phyloP scores from a whole-genome alignment of 73 alveolate genomes.

The Paramecium caudatum region DNA sequence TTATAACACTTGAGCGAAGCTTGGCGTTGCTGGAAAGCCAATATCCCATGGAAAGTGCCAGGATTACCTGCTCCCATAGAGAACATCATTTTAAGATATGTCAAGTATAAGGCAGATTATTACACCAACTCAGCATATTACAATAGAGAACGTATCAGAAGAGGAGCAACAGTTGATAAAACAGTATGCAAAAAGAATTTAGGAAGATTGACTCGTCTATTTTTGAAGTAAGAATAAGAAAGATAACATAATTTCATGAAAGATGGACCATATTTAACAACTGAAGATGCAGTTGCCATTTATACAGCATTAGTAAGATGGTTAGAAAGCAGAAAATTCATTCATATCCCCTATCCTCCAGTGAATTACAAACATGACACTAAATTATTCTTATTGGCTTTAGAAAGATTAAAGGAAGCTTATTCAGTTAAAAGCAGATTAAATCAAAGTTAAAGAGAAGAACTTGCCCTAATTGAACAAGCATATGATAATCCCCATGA shows the following conservation, averaged over 20 bases:
- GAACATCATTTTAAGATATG: slow-evolving; percentile 98
- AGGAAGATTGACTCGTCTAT: slow-evolving; percentile 99
- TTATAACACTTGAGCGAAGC: slow-evolving; percentile 99
- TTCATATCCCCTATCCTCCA: slow-evolving; percentile 99
- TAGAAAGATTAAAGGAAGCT: slow-evolving; percentile 99
- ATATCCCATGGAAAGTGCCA: slow-evolving; percentile 99
- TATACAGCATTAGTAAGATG: slow-evolving; percentile 98
- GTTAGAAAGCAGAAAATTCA: slow-evolving; percentile 98
- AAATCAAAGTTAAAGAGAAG: slow-evolving; percentile 99
- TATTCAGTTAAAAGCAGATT: slow-evolving; percentile 95
- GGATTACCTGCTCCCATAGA: slow-evolving; percentile 99
- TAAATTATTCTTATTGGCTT: slow-evolving; percentile 97
- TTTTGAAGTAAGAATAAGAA: slow-evolving; percentile 98
- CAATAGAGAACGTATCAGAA: slow-evolving; percentile 99
- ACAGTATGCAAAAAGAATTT: slow-evolving; percentile 99
- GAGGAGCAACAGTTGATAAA: slow-evolving; percentile 99
- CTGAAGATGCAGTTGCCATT: slow-evolving; percentile 99
- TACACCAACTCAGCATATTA: slow-evolving; percentile 99
- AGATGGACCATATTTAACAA: slow-evolving; percentile 99
- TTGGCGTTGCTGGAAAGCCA: slow-evolving; percentile 99
- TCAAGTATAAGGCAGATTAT: slow-evolving; percentile 99
- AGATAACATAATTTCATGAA: slow-evolving; percentile 99
- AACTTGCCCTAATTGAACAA: slow-evolving; percentile 99
- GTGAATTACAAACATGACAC: slow-evolving; percentile 99
- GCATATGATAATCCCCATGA: slow-evolving; percentile 99